Conservation (phyloP, 2,329 filamentous ascomycete genomes). For the Diaporthe aspalathi region DNA sequence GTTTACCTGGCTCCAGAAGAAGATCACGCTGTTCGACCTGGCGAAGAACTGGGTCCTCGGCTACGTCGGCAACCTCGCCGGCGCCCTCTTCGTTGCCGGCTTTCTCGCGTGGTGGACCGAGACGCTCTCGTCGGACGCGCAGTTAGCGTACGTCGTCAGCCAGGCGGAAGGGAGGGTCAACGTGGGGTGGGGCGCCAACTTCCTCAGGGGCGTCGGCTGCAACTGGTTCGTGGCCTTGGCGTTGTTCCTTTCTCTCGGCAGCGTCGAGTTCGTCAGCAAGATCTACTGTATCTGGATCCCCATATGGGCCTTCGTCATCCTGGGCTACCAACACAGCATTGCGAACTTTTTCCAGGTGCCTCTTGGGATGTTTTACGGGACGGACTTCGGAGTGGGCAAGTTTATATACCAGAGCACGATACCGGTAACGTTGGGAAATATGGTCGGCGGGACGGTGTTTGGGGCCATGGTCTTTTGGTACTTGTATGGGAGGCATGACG, state of each 20-base stretch:
- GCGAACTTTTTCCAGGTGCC: conserved; percentile 68
- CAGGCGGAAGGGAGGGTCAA: neutral
- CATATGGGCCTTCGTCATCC: conserved; percentile 64
- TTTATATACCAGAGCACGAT: conserved; percentile 53
- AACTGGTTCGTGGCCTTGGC: conserved; percentile 70
- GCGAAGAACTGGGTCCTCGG: conserved; percentile 7
- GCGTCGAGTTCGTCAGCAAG: conserved; percentile 63
- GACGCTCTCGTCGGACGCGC: conserved; percentile 12
- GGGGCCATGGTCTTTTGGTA: conserved; percentile 54
- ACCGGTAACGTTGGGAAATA: conserved; percentile 64
- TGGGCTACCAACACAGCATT: conserved; percentile 67
- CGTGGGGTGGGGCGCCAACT: conserved; percentile 49
- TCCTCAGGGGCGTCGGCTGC: conserved; percentile 64
- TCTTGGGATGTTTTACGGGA: conserved; percentile 59
- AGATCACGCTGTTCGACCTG: neutral
- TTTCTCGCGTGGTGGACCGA: conserved; percentile 12
- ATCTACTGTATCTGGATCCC: conserved; percentile 68
- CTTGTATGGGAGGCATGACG: conserved; percentile 34
- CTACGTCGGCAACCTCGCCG: conserved; percentile 7
- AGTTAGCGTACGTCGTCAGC: neutral
- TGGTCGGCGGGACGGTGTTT: conserved; percentile 64
- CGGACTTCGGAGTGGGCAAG: conserved; percentile 54
- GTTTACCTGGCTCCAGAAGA: conserved; percentile 1
- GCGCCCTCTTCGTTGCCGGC: neutral
- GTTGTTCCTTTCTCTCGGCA: conserved; percentile 59